Conservation (phyloP, 352 stramenopile genomes). For the Globisporangium alternatum region DNA sequence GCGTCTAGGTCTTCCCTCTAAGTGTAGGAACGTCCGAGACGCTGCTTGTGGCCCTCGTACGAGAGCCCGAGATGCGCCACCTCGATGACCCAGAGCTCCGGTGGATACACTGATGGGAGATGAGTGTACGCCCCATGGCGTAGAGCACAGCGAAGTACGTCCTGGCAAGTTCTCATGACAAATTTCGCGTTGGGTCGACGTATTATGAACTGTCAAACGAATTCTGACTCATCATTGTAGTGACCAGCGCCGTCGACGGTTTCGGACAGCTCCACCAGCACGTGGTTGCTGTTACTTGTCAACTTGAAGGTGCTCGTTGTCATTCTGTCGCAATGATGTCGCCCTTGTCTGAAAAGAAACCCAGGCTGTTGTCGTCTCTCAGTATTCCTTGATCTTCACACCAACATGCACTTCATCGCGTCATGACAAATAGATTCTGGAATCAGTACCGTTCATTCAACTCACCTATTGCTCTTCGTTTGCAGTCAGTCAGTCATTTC, state of each 20-base stretch:
- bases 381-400: background rate
- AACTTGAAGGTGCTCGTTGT: no score
- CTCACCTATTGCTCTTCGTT: background rate
- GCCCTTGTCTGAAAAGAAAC: background rate
- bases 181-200: background rate
- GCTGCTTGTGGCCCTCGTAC: background rate
- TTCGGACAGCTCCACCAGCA: no score
- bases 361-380: background rate
- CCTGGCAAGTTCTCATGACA: background rate
- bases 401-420: background rate
- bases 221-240: no score
- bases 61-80: background rate
- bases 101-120: background rate
- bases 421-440: background rate
- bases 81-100: background rate
- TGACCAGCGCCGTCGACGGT: no score
- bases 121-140: background rate
- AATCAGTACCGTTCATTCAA: background rate
- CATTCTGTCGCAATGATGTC: no score
- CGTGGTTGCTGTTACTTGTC: no score
- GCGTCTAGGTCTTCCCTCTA: background rate
- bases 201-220: no score
- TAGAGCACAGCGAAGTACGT: background rate
- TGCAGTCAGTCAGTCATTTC: background rate
- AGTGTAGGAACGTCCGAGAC: background rate